Evolutionary conservation across 192 early-diverging fungal species (phyloP).

Genomic region (Irineochytrium annulatum): DNA sequence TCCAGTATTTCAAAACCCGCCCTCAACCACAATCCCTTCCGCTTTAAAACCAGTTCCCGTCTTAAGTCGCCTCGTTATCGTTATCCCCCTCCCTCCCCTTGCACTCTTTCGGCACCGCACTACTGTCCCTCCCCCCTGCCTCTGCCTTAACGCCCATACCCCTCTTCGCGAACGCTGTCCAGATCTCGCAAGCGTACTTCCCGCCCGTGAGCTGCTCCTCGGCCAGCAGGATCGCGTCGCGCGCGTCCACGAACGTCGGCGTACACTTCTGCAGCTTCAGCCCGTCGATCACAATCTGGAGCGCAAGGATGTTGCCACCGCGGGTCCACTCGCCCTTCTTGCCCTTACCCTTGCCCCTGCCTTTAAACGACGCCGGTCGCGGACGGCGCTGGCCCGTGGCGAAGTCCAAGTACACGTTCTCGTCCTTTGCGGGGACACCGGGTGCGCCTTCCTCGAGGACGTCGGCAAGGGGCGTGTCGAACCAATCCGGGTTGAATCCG

Average conservation of each 20-base stretch:
- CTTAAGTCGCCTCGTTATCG: neutral
- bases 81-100: neutral
- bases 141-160: constrained; percentile 77
- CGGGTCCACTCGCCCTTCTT: constrained; percentile 3
- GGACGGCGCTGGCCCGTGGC: constrained; percentile 17
- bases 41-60: no score
- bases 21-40: no score
- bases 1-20: no score
- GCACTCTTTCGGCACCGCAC: constrained; percentile 39
- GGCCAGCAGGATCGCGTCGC: constrained; percentile 48
- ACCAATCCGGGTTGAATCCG: constrained; percentile 50
- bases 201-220: constrained; percentile 38
- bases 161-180: constrained; percentile 74
- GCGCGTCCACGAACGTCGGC: constrained; percentile 50
- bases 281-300: constrained; percentile 51
- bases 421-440: neutral
- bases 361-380: neutral
- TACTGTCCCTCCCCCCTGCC: constrained; percentile 33
- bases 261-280: constrained; percentile 52
- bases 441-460: neutral
- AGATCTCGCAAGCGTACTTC: constrained; percentile 41
- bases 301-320: constrained; percentile 43
- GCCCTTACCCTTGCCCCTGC: neutral
- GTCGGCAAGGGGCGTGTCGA: constrained; percentile 20
- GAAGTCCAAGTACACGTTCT: constrained; percentile 28